Evolutionary conservation across 306 rosid genomes (phyloP).

Genomic region (Benincasa hispida): DNA sequence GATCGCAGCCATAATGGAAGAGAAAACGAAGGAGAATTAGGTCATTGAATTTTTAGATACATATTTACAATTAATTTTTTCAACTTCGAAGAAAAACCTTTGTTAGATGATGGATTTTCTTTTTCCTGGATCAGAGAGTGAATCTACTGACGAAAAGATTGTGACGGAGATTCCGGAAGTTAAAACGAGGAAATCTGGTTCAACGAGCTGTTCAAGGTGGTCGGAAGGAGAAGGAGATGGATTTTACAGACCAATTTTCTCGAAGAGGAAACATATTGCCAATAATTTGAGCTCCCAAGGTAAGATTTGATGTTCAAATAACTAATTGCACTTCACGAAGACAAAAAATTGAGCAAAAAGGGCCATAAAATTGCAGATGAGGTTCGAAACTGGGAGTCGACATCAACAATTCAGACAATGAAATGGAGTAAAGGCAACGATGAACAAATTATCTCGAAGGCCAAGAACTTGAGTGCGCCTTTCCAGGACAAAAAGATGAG

Average conservation of each 20-base stretch:
- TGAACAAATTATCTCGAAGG: conserved; percentile 5
- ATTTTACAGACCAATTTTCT: conserved; percentile 17
- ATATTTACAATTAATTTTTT: background rate
- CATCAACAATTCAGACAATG: conserved; percentile 5
- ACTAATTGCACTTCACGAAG: background rate
- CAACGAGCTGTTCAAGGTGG: conserved; percentile 10
- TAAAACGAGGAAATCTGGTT: conserved; percentile 33
- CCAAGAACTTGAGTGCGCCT: background rate
- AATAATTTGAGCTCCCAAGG: conserved; percentile 23
- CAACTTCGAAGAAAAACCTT: background rate
- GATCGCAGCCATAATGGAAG: background rate
- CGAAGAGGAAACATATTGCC: conserved; percentile 14
- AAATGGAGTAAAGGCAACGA: conserved; percentile 11
- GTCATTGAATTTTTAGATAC: background rate
- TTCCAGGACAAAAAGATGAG: background rate
- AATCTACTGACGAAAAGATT: conserved; percentile 14
- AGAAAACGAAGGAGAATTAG: conserved; percentile 8
- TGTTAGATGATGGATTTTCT: background rate
- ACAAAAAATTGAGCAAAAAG: background rate
- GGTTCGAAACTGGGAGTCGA: conserved; percentile 9
- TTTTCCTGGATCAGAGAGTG: conserved; percentile 18
- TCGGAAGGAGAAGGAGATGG: conserved; percentile 8
- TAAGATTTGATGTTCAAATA: background rate
- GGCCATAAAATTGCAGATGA: conserved; percentile 14
- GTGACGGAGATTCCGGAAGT: conserved; percentile 45